These are phyloP conservation scores for Nakaseomyces delphensis DNA, from an alignment of 1,139 yeast species.

Conservation along the genomic window DNA sequence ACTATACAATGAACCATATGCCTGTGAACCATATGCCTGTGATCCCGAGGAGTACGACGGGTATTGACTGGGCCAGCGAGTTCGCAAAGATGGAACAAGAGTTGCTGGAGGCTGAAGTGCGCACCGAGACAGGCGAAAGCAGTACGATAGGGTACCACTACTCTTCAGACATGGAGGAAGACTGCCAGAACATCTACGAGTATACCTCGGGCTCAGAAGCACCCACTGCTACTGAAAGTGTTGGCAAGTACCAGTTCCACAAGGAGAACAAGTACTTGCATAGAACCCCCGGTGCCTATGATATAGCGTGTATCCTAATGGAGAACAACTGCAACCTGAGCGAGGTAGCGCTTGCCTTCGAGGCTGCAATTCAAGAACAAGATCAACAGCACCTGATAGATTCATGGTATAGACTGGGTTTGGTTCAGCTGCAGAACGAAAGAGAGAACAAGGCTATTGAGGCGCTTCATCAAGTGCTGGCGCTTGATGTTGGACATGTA, in stretches of 20 bases:
- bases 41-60: neutral
- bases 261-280: constrained; percentile 1
- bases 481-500: constrained; percentile 1
- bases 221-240: neutral
- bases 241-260: neutral
- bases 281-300: constrained; percentile 5
- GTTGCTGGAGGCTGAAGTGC: neutral
- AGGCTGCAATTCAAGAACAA: constrained; percentile 5
- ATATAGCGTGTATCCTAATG: constrained; percentile 7
- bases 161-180: constrained; percentile 5
- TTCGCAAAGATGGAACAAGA: constrained; percentile 4
- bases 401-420: constrained; percentile 6
- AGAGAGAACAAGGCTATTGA: constrained; percentile 1
- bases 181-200: constrained; percentile 5
- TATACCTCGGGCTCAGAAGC: neutral
- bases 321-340: constrained; percentile 6
- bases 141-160: constrained; percentile 3
- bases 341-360: constrained; percentile 6
- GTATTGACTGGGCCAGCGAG: constrained; percentile 4
- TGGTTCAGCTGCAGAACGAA: constrained; percentile 6
- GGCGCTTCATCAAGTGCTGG: constrained; percentile 5
- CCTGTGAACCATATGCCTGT: too few relatives aligned
- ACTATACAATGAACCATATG: too few relatives aligned
- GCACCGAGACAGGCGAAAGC: neutral
- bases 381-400: constrained; percentile 4